phyloP scores from a whole-genome alignment of 225 moss, liverwort and hornwort genomes.

The Climacium dendroides region DNA sequence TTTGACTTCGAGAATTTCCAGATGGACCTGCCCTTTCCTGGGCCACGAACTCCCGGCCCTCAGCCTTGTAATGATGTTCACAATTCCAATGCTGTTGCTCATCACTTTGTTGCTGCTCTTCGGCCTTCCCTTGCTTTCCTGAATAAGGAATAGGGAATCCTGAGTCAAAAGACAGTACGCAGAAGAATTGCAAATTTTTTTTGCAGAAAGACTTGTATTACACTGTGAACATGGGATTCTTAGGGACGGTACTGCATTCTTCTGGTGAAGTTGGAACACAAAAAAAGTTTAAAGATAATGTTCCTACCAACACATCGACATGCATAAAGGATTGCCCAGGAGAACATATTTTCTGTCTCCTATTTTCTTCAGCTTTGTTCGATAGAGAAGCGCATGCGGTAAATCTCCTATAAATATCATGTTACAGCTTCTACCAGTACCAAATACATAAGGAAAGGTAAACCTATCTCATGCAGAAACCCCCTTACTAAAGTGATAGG shows the following conservation, averaged over 20 bases:
- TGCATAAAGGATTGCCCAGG: not conserved
- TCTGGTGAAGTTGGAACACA: not conserved
- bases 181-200: not conserved
- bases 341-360: not conserved
- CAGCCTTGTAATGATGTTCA: constrained; percentile 30
- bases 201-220: not conserved
- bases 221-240: not conserved
- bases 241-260: not conserved
- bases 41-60: constrained; percentile 16
- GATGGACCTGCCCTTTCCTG: constrained; percentile 37
- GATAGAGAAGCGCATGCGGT: not conserved
- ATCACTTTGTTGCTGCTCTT: constrained; percentile 6
- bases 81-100: constrained; percentile 31
- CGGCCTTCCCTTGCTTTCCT: constrained; percentile 38
- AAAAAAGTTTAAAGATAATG: not conserved
- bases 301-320: not conserved
- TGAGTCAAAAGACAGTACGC: not conserved
- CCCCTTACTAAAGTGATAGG: not conserved
- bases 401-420: not conserved
- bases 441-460: not conserved
- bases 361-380: not conserved
- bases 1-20: constrained; percentile 26
- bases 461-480: not conserved
- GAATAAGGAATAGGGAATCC: not conserved
- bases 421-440: not conserved